Conservation (phyloP, 83 land plant genomes). For the Picea abies region DNA sequence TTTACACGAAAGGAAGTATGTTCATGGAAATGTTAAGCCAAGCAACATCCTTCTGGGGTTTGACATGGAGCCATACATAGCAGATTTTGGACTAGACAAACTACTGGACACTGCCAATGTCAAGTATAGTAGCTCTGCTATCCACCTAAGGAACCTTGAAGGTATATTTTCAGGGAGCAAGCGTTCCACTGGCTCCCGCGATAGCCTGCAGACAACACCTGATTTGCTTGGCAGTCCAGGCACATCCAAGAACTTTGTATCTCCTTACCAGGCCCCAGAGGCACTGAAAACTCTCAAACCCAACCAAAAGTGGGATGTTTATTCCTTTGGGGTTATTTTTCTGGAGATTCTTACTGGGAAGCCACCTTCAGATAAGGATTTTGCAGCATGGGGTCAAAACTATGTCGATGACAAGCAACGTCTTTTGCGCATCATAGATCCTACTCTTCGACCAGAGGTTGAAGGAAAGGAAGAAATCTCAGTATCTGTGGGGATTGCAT, state of each 20-base stretch:
- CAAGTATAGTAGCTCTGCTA: conserved; percentile 33
- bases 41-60: conserved; percentile 66
- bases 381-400: conserved; percentile 42
- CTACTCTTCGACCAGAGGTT: conserved; percentile 43
- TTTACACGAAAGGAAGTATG: conserved; percentile 84
- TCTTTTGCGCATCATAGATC: conserved; percentile 53
- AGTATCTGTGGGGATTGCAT: conserved; percentile 50
- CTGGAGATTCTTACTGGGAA: conserved; percentile 76
- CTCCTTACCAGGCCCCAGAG: conserved; percentile 81
- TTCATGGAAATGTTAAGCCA: conserved; percentile 87
- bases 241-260: conserved; percentile 11
- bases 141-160: conserved; percentile 22
- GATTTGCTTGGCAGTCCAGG: conserved; percentile 30
- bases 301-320: conserved; percentile 79
- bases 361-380: conserved; percentile 44
- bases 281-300: conserved; percentile 52
- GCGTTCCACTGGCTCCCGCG: conserved; percentile 38
- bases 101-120: conserved; percentile 39
- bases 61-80: conserved; percentile 69
- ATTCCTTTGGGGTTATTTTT: conserved; percentile 77
- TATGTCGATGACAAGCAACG: conserved; percentile 38
- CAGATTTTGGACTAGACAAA: conserved; percentile 47
- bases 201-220: conserved; percentile 37
- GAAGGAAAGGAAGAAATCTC: conserved; percentile 50
- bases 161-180: conserved; percentile 42